A percentile compares a stretch with the other conserved stretches of the same genome.
phyloP scores from a whole-genome alignment of 805 yeast genomes.

The Candida xyloterini region DNA sequence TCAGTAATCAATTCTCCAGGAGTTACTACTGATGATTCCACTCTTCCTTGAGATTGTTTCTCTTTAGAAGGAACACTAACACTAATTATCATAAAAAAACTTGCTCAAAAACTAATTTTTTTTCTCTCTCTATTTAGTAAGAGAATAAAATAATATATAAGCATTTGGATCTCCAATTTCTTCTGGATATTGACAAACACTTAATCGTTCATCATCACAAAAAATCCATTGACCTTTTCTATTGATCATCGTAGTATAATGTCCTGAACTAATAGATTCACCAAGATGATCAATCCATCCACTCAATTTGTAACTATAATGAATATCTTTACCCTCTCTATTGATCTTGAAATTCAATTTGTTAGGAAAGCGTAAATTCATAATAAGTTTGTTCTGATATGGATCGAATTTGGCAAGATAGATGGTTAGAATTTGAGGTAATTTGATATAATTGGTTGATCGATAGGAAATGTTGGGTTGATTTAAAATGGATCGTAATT shows the following conservation, averaged over 20 bases:
- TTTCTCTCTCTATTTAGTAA: conserved; percentile 3
- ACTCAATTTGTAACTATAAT: conserved; percentile 47
- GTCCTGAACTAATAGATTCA: conserved; percentile 61
- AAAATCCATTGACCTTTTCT: conserved; percentile 62
- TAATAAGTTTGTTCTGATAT: conserved; percentile 28
- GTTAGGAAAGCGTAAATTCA: conserved; percentile 24
- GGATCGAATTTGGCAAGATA: conserved; percentile 34
- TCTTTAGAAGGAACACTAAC: conserved; percentile 24
- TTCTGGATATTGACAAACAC: conserved; percentile 37
- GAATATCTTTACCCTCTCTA: conserved; percentile 30
- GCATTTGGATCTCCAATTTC: conserved; percentile 42
- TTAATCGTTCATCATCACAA: conserved; percentile 70
- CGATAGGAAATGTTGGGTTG: conserved; percentile 30
- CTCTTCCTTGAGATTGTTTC: background rate
- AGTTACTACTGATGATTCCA: conserved; percentile 58
- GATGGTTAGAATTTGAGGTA: conserved; percentile 33
- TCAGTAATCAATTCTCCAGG: conserved; percentile 97
- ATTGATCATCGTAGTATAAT: conserved; percentile 67
- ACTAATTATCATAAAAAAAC: conserved; percentile 26
- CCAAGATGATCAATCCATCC: conserved; percentile 75
- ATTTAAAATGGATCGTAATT: conserved; percentile 16
- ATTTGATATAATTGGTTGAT: conserved; percentile 32
- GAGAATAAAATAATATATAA: conserved; percentile 66
- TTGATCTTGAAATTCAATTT: conserved; percentile 39
- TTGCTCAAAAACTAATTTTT: conserved; percentile 2